Percentiles rank a stretch among this genome's conserved stretches.
phyloP scores from a whole-genome alignment of 768 basidiomycete species.

The Lactarius pseudohatsudake region DNA sequence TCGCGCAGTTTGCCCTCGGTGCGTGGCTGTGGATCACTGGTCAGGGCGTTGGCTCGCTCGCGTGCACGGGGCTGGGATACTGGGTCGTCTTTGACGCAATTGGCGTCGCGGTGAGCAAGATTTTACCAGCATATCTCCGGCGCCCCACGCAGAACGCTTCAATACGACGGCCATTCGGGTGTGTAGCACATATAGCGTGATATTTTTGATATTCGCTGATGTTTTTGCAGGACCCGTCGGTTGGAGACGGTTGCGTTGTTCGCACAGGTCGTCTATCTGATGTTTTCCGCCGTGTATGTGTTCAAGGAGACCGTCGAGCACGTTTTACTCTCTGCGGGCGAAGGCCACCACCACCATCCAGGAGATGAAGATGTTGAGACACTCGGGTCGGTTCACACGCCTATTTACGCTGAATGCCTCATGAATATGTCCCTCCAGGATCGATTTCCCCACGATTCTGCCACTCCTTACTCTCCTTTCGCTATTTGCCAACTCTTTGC shows the following conservation, averaged over 20 bases:
- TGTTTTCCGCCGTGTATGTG: constrained; percentile 93
- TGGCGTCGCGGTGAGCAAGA: constrained; percentile 60
- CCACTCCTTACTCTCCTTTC: constrained; percentile 56
- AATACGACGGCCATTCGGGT: constrained; percentile 59
- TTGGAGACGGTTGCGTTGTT: constrained; percentile 75
- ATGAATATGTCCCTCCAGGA: constrained; percentile 39
- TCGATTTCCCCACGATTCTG: constrained; percentile 65
- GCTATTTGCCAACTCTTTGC: constrained; percentile 53
- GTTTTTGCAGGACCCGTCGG: constrained; percentile 54
- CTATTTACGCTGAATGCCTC: background rate
- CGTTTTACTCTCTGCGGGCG: constrained; percentile 70
- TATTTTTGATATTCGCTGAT: background rate
- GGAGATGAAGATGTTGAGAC: constrained; percentile 49
- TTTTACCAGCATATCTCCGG: constrained; percentile 48
- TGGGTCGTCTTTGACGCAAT: constrained; percentile 95
- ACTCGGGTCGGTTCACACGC: constrained; percentile 40
- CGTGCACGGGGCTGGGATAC: constrained; percentile 90
- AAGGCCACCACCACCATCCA: constrained; percentile 68
- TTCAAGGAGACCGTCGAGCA: constrained; percentile 98
- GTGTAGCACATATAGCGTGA: constrained; percentile 31
- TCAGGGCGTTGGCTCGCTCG: constrained; percentile 83
- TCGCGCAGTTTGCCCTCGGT: constrained; percentile 61
- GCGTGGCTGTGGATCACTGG: constrained; percentile 85
- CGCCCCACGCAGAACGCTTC: constrained; percentile 34
- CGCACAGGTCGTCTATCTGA: constrained; percentile 88